Evolutionary conservation across 768 basidiomycete genomes (phyloP), one percentile per base, ranked within the genome.

Genomic region (Russula griseocarnosa): DNA sequence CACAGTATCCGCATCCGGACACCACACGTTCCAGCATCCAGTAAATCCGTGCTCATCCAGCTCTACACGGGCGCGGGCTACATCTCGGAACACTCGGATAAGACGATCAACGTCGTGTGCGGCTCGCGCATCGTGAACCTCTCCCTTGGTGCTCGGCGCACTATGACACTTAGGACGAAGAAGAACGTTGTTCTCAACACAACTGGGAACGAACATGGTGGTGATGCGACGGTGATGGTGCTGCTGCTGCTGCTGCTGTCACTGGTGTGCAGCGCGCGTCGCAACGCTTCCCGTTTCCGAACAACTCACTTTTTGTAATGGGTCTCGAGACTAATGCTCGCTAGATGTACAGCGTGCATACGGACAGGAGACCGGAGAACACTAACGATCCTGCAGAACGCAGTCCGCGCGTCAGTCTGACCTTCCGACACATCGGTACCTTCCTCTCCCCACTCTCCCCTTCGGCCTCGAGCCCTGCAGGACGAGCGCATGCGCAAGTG

Each of bases 61-160:
- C 80, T 83, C 71, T 92, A 92, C 61, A 81, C 79, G 13, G 91
- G 90, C 6, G 83, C 82, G 32, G 91, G 92, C 73, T 88, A 86
- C 74, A 92, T 92, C 66, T 91, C 90, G 0, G 90, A 92, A 69
- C 90, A 93, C 73, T 88, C 88, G 0, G 90, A 93, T 73, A 93
- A 93, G 75, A 93, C 90, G 6, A 82, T 92, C 68, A 91, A 93
- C 72, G 82, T 93, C 67, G 83, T 86, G 5, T 82, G 79, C 16
- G 86, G 84, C 36, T 88, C 89, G 8, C 84, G 78, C 59, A 87
- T 92, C 66, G 88, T 90, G 64, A 93, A 93, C 63, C 86, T 92
- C 66, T 89, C 87, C 69, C 77, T 92, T 16, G 90, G 90, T 7
- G 89, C 90, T 1, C 84, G 87, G 72, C 83, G 90, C 38, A 76